Conservation (phyloP, 176 grass and related monocot genomes). For the Cenchrus purpureus region DNA sequence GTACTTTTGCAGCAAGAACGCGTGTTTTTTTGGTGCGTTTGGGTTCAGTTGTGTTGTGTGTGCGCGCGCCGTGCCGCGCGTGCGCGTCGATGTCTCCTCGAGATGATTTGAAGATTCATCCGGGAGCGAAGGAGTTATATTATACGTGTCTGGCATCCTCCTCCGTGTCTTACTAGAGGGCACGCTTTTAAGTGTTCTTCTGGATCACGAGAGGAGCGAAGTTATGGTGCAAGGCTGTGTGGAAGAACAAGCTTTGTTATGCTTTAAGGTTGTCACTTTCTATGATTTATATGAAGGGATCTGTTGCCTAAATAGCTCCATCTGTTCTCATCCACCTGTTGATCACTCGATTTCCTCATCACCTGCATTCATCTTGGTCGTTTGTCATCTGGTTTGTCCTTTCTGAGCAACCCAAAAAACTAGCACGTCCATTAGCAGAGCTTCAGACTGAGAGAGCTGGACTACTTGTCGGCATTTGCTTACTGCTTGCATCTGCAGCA, state of each 20-base stretch:
- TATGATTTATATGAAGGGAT: background rate
- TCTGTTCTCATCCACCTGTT: background rate
- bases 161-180: slow-evolving; percentile 7
- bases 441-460: background rate
- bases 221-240: slow-evolving; percentile 2
- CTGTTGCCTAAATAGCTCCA: background rate
- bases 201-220: slow-evolving; percentile 18
- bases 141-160: slow-evolving; percentile 15
- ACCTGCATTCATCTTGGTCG: background rate
- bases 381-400: background rate
- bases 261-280: background rate
- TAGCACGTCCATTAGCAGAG: background rate
- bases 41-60: background rate
- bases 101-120: slow-evolving; percentile 86
- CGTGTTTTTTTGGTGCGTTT: background rate
- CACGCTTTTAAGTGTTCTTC: slow-evolving; percentile 23
- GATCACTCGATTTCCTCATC: background rate
- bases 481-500: background rate
- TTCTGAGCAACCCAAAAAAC: background rate
- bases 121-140: slow-evolving; percentile 51
- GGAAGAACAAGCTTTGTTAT: background rate
- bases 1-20: background rate
- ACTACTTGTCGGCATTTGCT: background rate
- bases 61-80: no score
- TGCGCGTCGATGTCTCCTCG: slow-evolving; percentile 48